These are phyloP conservation scores for sunflower (Helianthus annuus) DNA, from an alignment of 129 eudicot genomes.

Conservation along the genomic window DNA sequence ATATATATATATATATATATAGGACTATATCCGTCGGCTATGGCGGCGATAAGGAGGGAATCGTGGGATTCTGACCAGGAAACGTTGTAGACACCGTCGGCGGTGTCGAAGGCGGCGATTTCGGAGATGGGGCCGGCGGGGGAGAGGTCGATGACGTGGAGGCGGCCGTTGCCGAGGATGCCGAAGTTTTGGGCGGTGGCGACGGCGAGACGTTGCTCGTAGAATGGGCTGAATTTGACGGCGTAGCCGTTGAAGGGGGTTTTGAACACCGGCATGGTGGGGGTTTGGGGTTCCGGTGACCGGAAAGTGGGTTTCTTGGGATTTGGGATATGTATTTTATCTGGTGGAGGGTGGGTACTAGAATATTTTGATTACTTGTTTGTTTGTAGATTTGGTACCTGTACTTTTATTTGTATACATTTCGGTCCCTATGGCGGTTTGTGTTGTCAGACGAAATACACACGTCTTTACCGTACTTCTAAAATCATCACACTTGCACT, in stretches of 20 bases:
- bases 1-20: too few relatives aligned
- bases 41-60: constrained; percentile 75
- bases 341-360: neutral
- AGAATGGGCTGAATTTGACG: constrained; percentile 92
- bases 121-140: constrained; percentile 67
- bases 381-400: neutral
- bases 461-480: too few relatives aligned
- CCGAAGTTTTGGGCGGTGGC: constrained; percentile 79
- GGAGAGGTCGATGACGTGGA: constrained; percentile 79
- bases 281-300: constrained; percentile 37
- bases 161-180: constrained; percentile 77
- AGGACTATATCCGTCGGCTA: too few relatives aligned
- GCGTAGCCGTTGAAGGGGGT: constrained; percentile 96
- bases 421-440: neutral
- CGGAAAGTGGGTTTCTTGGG: constrained; percentile 4
- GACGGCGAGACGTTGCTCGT: constrained; percentile 73
- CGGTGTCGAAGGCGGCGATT: constrained; percentile 80
- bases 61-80: constrained; percentile 98
- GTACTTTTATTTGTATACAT: neutral
- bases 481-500: too few relatives aligned
- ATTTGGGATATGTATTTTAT: constrained; percentile 31
- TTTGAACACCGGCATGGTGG: constrained; percentile 69
- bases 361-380: neutral
- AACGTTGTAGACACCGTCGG: constrained; percentile 93
- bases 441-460: too few relatives aligned